Conservation (phyloP, 2,329 filamentous ascomycete genomes). For the Penicillium paneum region DNA sequence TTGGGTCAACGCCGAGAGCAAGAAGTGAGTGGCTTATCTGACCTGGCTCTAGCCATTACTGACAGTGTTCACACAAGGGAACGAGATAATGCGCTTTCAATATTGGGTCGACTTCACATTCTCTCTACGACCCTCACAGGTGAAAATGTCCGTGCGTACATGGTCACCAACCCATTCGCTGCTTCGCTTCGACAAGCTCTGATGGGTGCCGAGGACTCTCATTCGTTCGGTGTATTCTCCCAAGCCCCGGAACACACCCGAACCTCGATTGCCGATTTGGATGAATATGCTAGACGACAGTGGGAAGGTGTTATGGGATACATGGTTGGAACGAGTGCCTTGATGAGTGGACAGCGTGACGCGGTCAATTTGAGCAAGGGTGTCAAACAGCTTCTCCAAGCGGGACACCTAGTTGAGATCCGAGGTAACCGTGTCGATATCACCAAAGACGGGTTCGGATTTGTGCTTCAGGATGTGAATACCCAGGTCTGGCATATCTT, state of each 20-base stretch:
- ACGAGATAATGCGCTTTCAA: constrained; percentile 77
- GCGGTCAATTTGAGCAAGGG: constrained; percentile 62
- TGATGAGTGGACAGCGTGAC: constrained; percentile 49
- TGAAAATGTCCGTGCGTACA: constrained; percentile 66
- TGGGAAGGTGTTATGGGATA: constrained; percentile 97
- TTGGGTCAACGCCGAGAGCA: constrained; percentile 73
- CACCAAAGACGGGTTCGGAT: constrained; percentile 90
- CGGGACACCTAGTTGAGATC: constrained; percentile 73
- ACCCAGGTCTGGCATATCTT: constrained; percentile 96
- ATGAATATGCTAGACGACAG: constrained; percentile 78
- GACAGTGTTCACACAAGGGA: constrained; percentile 50
- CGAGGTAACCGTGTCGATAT: constrained; percentile 62
- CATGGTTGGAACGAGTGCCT: constrained; percentile 64
- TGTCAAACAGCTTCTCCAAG: constrained; percentile 79
- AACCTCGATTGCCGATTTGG: constrained; percentile 70
- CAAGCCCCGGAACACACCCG: constrained; percentile 59
- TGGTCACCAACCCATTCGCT: constrained; percentile 77
- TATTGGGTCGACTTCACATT: constrained; percentile 83
- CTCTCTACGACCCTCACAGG: constrained; percentile 62
- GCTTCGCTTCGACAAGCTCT: constrained; percentile 80
- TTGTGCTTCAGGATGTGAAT: constrained; percentile 90
- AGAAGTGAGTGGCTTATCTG: constrained; percentile 43
- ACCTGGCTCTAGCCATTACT: background rate
- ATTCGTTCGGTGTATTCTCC: constrained; percentile 87
- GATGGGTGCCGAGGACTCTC: constrained; percentile 78